A percentile compares a stretch with the other conserved stretches of the same genome.
These are phyloP conservation scores for Trichosporon sp. DNA, from an alignment of 1,284 basidiomycete genomes.

Conservation along the genomic window DNA sequence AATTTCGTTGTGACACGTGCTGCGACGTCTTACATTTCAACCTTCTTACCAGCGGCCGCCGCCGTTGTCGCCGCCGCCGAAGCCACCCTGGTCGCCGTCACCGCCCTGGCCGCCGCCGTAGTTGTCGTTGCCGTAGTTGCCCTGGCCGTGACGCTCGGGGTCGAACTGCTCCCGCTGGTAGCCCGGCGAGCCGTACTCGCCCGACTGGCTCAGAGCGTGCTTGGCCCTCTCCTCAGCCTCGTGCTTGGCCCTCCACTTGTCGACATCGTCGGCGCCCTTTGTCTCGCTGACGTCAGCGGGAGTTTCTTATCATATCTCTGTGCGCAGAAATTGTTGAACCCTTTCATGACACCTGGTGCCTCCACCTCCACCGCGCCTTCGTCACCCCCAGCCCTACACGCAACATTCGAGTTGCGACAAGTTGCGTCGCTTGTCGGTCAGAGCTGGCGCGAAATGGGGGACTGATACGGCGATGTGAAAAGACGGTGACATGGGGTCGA, in stretches of 20 bases:
- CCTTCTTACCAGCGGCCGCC: not conserved
- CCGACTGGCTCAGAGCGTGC: slow-evolving; percentile 19
- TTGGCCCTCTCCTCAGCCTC: slow-evolving; percentile 23
- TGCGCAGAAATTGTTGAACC: too few species aligned
- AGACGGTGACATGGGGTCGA: not conserved
- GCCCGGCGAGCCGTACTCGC: slow-evolving; percentile 14
- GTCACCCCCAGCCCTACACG: not conserved
- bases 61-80: not conserved
- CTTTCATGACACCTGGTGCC: not conserved
- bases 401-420: not conserved
- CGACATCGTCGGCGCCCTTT: slow-evolving; percentile 24
- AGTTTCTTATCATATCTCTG: not conserved
- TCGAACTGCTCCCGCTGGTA: slow-evolving; percentile 16
- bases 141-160: slow-evolving; percentile 13
- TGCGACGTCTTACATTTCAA: not conserved
- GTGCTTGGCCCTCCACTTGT: slow-evolving; percentile 22
- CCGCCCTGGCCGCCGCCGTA: slow-evolving; percentile 3
- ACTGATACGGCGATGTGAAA: not conserved
- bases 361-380: not conserved
- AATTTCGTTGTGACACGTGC: not conserved
- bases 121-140: slow-evolving; percentile 8
- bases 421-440: not conserved
- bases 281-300: slow-evolving; percentile 20
- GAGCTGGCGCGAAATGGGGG: not conserved
- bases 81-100: not conserved